phyloP scores from a whole-genome alignment of 2,329 filamentous ascomycete species.

The Diaporthe aspalathi region DNA sequence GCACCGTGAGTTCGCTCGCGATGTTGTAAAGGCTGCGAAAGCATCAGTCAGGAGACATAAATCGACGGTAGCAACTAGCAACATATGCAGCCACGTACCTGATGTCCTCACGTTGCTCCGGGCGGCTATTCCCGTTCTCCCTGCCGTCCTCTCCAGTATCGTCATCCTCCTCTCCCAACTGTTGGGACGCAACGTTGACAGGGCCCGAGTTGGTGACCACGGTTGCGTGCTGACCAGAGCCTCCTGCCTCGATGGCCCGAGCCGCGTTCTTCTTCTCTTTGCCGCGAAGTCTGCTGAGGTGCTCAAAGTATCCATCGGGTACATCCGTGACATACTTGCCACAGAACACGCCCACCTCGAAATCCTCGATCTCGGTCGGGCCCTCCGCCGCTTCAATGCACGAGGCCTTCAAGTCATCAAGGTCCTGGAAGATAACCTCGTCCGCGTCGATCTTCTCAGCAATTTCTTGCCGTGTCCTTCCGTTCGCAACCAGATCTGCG shows the following conservation, averaged over 20 bases:
- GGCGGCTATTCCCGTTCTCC: neutral
- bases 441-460: conserved; percentile 57
- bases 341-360: conserved; percentile 93
- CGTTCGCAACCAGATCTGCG: conserved; percentile 55
- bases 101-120: conserved; percentile 38
- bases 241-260: conserved; percentile 10
- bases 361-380: conserved; percentile 68
- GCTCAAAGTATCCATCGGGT: conserved; percentile 83
- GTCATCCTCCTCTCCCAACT: conserved; percentile 66
- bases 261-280: conserved; percentile 68
- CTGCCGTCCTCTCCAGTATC: conserved; percentile 7
- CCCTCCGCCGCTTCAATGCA: conserved; percentile 71
- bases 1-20: conserved; percentile 36
- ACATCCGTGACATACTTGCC: conserved; percentile 88
- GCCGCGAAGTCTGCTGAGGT: conserved; percentile 77
- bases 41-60: conserved; percentile 21
- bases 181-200: conserved; percentile 43
- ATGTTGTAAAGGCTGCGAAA: conserved; percentile 41
- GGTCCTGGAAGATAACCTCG: conserved; percentile 67
- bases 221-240: neutral
- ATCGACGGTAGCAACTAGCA: neutral
- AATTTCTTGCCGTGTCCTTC: conserved; percentile 54
- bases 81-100: conserved; percentile 43
- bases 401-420: conserved; percentile 82
- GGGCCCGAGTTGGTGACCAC: conserved; percentile 25